Conservation (phyloP, 176 grass and related monocot genomes). For the Avena atlantica region DNA sequence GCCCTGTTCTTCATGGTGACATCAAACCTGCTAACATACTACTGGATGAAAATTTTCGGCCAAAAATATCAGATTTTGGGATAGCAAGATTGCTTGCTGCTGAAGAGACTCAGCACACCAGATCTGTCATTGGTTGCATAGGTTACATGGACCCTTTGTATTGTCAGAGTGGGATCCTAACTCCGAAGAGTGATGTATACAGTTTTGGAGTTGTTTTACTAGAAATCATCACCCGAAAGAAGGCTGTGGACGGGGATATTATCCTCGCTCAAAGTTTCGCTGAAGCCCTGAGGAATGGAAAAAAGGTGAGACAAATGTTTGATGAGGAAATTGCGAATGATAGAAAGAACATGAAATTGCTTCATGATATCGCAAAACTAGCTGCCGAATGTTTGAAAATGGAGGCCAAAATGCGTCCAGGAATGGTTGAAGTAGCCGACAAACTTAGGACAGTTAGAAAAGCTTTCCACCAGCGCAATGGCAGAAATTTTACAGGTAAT, state of each 20-base stretch:
- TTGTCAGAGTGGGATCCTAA: neutral
- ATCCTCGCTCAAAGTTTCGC: neutral
- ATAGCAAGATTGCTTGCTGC: conserved; percentile 15
- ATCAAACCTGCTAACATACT: conserved; percentile 14
- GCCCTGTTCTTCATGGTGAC: conserved; percentile 22
- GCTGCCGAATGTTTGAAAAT: neutral
- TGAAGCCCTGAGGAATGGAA: neutral
- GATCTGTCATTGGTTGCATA: neutral
- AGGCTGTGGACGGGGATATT: neutral
- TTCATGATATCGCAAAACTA: neutral
- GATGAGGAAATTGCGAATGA: neutral
- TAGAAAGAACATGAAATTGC: neutral
- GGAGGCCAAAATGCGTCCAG: neutral
- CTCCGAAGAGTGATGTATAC: conserved; percentile 26
- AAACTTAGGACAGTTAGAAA: neutral
- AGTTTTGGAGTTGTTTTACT: conserved; percentile 17
- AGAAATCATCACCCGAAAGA: conserved; percentile 7
- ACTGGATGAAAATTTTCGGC: neutral
- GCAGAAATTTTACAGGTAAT: neutral
- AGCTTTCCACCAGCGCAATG: neutral
- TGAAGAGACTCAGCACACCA: neutral
- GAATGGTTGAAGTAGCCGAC: conserved; percentile 18
- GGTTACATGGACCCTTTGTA: conserved; percentile 5
- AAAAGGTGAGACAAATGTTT: neutral
- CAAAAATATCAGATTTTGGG: conserved; percentile 23